Evolutionary conservation across 2,329 filamentous ascomycete species (phyloP), one percentile per base, ranked within the genome.

Genomic region (Epichloe sibirici): DNA sequence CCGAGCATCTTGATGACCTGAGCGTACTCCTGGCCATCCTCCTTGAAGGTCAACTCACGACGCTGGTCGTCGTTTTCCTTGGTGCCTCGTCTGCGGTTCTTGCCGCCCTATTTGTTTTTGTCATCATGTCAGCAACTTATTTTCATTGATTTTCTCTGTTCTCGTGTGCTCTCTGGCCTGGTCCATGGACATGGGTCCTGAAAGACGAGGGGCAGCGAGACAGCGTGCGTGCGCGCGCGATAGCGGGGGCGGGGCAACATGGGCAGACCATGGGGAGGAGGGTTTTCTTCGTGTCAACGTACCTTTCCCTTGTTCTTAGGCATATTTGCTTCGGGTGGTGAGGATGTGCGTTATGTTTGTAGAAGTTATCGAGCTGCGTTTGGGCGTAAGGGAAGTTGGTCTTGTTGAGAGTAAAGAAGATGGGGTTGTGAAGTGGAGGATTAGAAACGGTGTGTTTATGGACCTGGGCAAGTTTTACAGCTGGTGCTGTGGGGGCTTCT

Each of bases 271-370:
- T 15, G 21, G 40, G 17, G 17, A 21, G 17, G 38, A 25, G 38
- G 13, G 15, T 35, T 43, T 25, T 34, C 21, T 17, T 23, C 34
- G 17, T 23, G 13, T 25, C 13, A 8, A 52, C 79, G 69, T 78
- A 95, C 90, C 77, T 95, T 96, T 90, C 90, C 90, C 85, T 96
- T 96, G 73, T 96, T 96, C 88, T 96, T 96, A 67, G 90, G 90
- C 90, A 96, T 96, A 57, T 73, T 83, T 49, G 38, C 43, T 25
- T 12, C 17, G 42, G 44, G 51, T 40, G 17, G 23, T 28, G 49
- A 28, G 9, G 35, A 47, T 40, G 23, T 6, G 49, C 44, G n/a
- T 47, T 38, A 13, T 40, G 17, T 17, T 31, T 11, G 43, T 23
- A 43, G 8, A 12, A 44, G n/a, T 6, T 47, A 23, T 47, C 23